phyloP scores from a whole-genome alignment of 1,284 basidiomycete species.

The Pseudozyma sp. region DNA sequence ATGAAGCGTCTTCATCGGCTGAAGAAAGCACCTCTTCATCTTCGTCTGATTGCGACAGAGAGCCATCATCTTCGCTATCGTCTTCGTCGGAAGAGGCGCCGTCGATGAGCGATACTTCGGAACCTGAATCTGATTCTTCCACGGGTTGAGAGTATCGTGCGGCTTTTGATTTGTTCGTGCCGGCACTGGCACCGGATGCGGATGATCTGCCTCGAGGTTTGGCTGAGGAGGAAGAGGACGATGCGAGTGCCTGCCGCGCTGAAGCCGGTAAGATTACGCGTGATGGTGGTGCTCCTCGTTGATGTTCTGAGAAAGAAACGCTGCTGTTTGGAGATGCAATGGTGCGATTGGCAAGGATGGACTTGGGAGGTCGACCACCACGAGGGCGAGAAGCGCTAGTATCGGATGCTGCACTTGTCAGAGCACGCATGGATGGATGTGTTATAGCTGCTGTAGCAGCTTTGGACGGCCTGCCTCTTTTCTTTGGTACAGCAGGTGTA shows the following conservation, averaged over 20 bases:
- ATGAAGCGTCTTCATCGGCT: conserved; percentile 13
- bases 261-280: conserved; percentile 13
- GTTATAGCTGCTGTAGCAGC: conserved; percentile 19
- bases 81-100: conserved; percentile 30
- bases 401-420: conserved; percentile 18
- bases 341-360: conserved; percentile 20
- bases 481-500: conserved; percentile 14
- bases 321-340: conserved; percentile 12
- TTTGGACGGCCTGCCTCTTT: conserved; percentile 21
- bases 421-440: conserved; percentile 17
- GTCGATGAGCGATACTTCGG: conserved; percentile 41
- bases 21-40: conserved; percentile 17
- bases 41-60: conserved; percentile 9
- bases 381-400: conserved; percentile 9
- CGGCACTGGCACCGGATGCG: background rate
- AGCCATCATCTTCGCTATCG: too few species aligned
- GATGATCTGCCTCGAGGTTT: background rate
- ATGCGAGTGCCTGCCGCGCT: background rate
- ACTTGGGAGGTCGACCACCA: conserved; percentile 30
- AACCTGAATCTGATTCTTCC: conserved; percentile 11
- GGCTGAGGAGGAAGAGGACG: background rate
- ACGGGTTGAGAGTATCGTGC: conserved; percentile 4
- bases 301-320: conserved; percentile 27
- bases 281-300: background rate
- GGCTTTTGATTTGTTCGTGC: conserved; percentile 15